Evolutionary conservation across 352 stramenopile species (phyloP).

Genomic region (Phytophthora uliginosa): DNA sequence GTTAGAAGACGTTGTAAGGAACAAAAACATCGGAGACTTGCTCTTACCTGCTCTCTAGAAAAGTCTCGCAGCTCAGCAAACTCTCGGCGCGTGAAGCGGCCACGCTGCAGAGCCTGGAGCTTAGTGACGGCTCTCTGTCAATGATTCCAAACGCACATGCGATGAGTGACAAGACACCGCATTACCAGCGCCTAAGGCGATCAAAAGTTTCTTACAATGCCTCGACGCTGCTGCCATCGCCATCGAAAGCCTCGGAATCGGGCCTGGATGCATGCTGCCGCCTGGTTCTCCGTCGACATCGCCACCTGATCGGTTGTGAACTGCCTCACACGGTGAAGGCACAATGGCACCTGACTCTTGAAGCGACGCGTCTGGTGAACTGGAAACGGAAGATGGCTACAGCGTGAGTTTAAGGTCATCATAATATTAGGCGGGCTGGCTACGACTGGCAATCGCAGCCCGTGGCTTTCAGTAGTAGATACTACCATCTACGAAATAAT

Average conservation of each 20-base stretch:
- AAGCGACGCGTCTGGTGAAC: constrained; percentile 38
- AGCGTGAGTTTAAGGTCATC: constrained; percentile 18
- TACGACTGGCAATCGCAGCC: constrained; percentile 31
- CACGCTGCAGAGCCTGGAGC: constrained; percentile 70
- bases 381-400: constrained; percentile 10
- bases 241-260: constrained; percentile 50
- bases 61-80: constrained; percentile 61
- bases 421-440: constrained; percentile 44
- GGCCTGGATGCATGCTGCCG: constrained; percentile 68
- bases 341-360: constrained; percentile 7
- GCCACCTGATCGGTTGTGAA: background rate
- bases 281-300: constrained; percentile 39
- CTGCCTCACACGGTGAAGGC: background rate
- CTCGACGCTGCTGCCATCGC: constrained; percentile 36
- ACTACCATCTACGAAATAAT: constrained; percentile 38
- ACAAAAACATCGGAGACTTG: constrained; percentile 12
- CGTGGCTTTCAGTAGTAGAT: constrained; percentile 26
- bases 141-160: background rate
- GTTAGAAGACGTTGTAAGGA: background rate
- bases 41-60: constrained; percentile 55
- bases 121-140: constrained; percentile 57
- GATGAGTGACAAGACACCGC: constrained; percentile 1
- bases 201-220: constrained; percentile 44
- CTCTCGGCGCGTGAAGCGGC: constrained; percentile 61
- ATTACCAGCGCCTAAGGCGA: constrained; percentile 2